These are phyloP conservation scores for Croton laevigatus DNA, from an alignment of 441 rosid genomes.

Conservation along the genomic window DNA sequence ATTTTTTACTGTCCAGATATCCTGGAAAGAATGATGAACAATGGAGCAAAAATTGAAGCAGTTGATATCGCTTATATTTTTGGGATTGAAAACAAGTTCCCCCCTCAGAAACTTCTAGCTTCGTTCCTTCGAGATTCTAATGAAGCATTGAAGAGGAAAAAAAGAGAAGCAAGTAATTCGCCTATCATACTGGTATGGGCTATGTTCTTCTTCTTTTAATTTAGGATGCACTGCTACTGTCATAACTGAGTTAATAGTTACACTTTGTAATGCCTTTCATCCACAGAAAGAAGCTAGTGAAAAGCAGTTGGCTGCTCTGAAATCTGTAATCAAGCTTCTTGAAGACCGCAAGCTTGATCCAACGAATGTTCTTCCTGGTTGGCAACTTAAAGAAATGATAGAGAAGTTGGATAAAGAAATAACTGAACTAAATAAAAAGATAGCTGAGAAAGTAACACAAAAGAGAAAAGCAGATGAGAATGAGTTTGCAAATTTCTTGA, in stretches of 20 bases:
- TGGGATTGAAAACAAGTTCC: conserved; percentile 53
- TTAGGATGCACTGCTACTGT: conserved; percentile 5
- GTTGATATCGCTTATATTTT: conserved; percentile 52
- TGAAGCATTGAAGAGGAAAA: conserved; percentile 45
- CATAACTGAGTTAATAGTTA: conserved; percentile 10
- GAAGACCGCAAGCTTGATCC: conserved; percentile 52
- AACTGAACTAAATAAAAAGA: conserved; percentile 40
- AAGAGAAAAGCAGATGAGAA: conserved; percentile 47
- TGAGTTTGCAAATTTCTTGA: conserved; percentile 28
- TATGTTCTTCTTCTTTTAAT: not conserved
- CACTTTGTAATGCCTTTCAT: conserved; percentile 3
- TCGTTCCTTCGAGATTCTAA: conserved; percentile 43
- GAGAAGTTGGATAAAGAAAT: conserved; percentile 48
- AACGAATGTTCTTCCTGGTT: conserved; percentile 44
- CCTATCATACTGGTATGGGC: conserved; percentile 38
- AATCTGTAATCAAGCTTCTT: conserved; percentile 50
- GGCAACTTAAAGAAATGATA: conserved; percentile 50
- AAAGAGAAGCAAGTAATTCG: conserved; percentile 32
- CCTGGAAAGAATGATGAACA: conserved; percentile 48
- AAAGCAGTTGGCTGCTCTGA: conserved; percentile 45
- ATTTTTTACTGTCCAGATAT: conserved; percentile 39
- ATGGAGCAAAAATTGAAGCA: conserved; percentile 51
- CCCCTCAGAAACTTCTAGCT: conserved; percentile 49
- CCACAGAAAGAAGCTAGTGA: conserved; percentile 50
- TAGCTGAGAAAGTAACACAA: conserved; percentile 30